These are phyloP conservation scores for Aspergillus sp. DNA, from an alignment of 2,329 filamentous ascomycete species.

Conservation along the genomic window DNA sequence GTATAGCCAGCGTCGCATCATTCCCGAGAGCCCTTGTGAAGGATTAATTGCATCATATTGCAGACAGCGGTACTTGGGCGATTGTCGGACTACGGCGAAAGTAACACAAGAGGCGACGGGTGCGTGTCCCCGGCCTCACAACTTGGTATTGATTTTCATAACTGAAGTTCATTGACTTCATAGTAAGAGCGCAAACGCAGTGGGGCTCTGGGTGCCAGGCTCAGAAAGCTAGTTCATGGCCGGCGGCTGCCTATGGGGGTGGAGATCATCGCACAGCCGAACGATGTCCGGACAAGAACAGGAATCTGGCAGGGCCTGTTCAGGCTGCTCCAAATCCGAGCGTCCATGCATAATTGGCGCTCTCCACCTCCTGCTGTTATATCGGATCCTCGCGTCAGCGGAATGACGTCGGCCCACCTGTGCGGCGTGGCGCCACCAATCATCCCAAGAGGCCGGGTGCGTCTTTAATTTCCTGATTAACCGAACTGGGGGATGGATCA, in stretches of 20 bases:
- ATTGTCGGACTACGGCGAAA: background rate
- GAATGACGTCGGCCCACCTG: slow-evolving; percentile 4
- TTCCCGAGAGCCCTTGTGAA: background rate
- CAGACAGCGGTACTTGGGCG: background rate
- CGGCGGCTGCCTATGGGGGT: background rate
- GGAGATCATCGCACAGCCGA: background rate
- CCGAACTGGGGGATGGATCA: slow-evolving; percentile 6
- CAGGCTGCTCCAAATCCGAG: background rate
- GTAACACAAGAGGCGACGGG: background rate
- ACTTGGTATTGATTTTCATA: background rate
- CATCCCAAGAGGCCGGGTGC: background rate
- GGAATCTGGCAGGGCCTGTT: background rate
- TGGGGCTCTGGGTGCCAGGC: background rate
- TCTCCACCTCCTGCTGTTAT: background rate
- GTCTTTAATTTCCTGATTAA: slow-evolving; percentile 2
- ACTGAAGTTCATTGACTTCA: background rate
- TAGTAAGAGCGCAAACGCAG: background rate
- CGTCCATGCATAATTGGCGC: background rate
- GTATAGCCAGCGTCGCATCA: background rate
- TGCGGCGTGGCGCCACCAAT: slow-evolving; percentile 2
- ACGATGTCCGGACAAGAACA: background rate
- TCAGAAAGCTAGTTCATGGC: background rate
- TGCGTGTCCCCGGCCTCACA: background rate
- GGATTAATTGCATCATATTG: background rate
- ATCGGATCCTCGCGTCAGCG: background rate